Base-by-base conservation (phyloP, 2,329 filamentous ascomycete species). In the Herpotrichia juniperi region DNA sequence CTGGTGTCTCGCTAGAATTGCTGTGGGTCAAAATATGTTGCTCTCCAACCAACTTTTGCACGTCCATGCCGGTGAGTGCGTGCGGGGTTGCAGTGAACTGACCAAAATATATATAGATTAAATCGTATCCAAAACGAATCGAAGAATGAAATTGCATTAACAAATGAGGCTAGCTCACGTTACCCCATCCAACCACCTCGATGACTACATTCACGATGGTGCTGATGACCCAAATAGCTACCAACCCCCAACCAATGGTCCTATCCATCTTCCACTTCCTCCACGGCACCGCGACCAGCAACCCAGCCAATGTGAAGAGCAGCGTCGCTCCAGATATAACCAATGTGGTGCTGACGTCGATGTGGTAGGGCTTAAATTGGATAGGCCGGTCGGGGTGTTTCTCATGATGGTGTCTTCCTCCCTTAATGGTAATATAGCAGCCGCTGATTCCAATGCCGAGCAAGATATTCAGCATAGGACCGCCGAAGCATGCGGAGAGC, bases 381-480 rank as follows among this genome's bases (percentile, higher is more conserved):
- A 89, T 74, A 4, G 85, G 82, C 52, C 79, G 76, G 16, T 85
- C 78, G 0, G 90, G 90, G 64, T 93, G 87, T 60, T 87, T 87
- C 24, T 78, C 74, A 54, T 90, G 85, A 46, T 80, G 80, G 56
- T 84, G 80, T 61, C 88, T 84, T 16, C 88, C 89, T 26, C 85
- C 82, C 48, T 83, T 82, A 14, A 96, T 81, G 50, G 90, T 93
- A 83, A 97, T 94, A 70, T 93, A 96, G 32, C 91, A 83, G 14
- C 94, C 94, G 22, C 89, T 90, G 3, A 97, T 80, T n/a, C 94
- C 94, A 46, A 99, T 93, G 0, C 94, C 94, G 3, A 99, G 83
- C 0, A 99, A 78, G 57, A 99, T 99, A 65, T 99, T 99, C 34
- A 99, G 83, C 91, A 99, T 93, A 0, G 94, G 94, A 0, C 94